Evolutionary conservation across 2,329 filamentous ascomycete species (phyloP).

Genomic region (Volutella citrinella): DNA sequence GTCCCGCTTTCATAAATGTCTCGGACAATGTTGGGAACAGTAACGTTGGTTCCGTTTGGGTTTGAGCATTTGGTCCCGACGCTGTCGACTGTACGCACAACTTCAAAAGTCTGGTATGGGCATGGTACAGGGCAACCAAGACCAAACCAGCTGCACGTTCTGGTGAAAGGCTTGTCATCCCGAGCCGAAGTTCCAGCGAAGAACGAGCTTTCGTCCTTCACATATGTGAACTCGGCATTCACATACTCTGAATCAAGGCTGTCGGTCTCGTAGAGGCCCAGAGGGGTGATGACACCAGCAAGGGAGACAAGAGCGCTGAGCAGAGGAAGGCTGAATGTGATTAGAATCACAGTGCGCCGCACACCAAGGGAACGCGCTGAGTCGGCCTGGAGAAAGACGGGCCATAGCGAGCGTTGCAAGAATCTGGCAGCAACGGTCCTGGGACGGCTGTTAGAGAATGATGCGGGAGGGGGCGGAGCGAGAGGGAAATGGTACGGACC

Average conservation of each 20-base stretch:
- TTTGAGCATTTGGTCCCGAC: conserved; percentile 13
- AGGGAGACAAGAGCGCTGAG: conserved; percentile 33
- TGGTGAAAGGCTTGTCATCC: conserved; percentile 14
- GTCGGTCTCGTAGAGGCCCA: conserved; percentile 41
- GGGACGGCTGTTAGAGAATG: background rate
- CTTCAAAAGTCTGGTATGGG: conserved; percentile 17
- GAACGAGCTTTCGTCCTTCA: conserved; percentile 34
- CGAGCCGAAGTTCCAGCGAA: conserved; percentile 37
- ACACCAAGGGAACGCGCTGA: conserved; percentile 30
- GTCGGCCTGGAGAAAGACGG: conserved; percentile 37
- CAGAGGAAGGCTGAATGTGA: conserved; percentile 20
- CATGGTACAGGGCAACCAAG: conserved; percentile 20
- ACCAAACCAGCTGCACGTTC: conserved; percentile 26
- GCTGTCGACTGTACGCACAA: conserved; percentile 21
- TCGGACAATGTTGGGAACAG: conserved; percentile 24
- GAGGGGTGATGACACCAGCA: conserved; percentile 43
- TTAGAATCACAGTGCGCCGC: conserved; percentile 15
- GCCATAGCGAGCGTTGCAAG: conserved; percentile 41
- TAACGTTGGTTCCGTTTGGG: conserved; percentile 14
- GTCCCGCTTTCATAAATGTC: conserved; percentile 19
- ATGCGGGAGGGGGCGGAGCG: background rate
- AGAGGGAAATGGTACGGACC: conserved; percentile 28
- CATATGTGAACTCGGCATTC: conserved; percentile 32
- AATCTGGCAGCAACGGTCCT: conserved; percentile 19
- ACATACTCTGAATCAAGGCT: conserved; percentile 4